Conservation (phyloP, 164 flowering plant genomes). For the Macadamia tetraphylla region DNA sequence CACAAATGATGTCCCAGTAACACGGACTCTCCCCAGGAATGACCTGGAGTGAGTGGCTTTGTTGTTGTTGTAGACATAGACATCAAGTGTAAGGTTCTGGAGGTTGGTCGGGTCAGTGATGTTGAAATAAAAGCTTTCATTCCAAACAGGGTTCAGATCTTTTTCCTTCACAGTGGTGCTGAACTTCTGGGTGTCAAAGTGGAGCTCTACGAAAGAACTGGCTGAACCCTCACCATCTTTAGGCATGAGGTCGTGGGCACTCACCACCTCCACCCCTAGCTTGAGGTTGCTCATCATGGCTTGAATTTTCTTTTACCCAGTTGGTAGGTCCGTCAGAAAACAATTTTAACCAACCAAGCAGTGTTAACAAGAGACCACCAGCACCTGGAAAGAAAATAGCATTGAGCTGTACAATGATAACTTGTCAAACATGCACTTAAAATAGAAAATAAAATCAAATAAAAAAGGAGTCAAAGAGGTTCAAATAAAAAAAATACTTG, state of each 20-base stretch:
- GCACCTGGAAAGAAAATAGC: slow-evolving; percentile 12
- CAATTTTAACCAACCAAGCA: slow-evolving; percentile 1
- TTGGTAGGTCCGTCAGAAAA: slow-evolving; percentile 3
- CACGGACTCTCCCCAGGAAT: slow-evolving; percentile 73
- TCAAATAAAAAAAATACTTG: not conserved
- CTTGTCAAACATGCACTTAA: not conserved
- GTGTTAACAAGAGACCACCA: slow-evolving; percentile 1
- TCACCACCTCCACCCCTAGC: slow-evolving; percentile 73
- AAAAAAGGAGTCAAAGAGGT: not conserved
- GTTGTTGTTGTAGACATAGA: slow-evolving; percentile 43
- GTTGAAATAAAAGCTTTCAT: slow-evolving; percentile 84
- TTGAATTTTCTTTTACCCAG: not conserved
- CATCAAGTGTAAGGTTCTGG: slow-evolving; percentile 58
- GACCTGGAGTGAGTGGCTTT: slow-evolving; percentile 45
- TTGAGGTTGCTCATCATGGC: slow-evolving; percentile 60
- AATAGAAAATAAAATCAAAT: not conserved
- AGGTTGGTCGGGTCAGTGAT: slow-evolving; percentile 67
- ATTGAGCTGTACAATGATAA: not conserved
- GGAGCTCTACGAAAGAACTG: slow-evolving; percentile 70
- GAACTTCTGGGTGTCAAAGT: slow-evolving; percentile 69
- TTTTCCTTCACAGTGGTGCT: slow-evolving; percentile 78
- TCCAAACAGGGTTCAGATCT: slow-evolving; percentile 91
- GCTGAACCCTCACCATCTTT: slow-evolving; percentile 88
- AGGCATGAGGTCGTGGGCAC: slow-evolving; percentile 86
- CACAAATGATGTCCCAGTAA: slow-evolving; percentile 80